These are phyloP conservation scores for Pseudogymnoascus destructans DNA, from an alignment of 2,329 filamentous ascomycete species.

Conservation along the genomic window DNA sequence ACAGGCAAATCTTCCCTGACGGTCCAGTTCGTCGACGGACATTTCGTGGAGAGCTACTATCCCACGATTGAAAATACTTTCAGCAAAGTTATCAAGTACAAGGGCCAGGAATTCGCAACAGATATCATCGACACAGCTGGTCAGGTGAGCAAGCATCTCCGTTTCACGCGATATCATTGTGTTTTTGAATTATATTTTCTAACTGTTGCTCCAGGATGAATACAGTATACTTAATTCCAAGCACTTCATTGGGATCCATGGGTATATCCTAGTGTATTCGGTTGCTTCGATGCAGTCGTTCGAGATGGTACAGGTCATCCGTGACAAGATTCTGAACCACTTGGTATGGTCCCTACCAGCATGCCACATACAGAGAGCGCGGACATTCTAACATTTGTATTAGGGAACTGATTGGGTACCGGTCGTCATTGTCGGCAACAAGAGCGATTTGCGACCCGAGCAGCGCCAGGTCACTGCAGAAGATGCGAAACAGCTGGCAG, in stretches of 20 bases:
- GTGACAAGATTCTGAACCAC: constrained; percentile 95
- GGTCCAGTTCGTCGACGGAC: constrained; percentile 91
- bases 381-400: constrained; percentile 11
- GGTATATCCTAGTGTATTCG: constrained; percentile 98
- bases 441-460: constrained; percentile 83
- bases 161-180: constrained; percentile 12
- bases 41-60: constrained; percentile 98
- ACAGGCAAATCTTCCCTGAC: constrained; percentile 94
- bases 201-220: constrained; percentile 54
- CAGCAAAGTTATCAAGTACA: constrained; percentile 85
- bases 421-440: constrained; percentile 92
- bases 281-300: constrained; percentile 88
- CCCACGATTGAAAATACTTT: constrained; percentile 99
- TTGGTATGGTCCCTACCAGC: constrained; percentile 43
- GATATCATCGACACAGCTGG: constrained; percentile 98
- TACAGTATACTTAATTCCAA: constrained; percentile 98
- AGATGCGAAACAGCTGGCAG: constrained; percentile 70
- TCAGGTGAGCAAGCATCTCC: constrained; percentile 46
- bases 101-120: constrained; percentile 83
- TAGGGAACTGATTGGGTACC: constrained; percentile 87
- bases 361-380: not conserved
- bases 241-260: constrained; percentile 98
- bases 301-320: constrained; percentile 92
- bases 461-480: constrained; percentile 82
- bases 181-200: constrained; percentile 12